Evolutionary conservation across 345 rosid genomes (phyloP).

Genomic region (Populus tremula): DNA sequence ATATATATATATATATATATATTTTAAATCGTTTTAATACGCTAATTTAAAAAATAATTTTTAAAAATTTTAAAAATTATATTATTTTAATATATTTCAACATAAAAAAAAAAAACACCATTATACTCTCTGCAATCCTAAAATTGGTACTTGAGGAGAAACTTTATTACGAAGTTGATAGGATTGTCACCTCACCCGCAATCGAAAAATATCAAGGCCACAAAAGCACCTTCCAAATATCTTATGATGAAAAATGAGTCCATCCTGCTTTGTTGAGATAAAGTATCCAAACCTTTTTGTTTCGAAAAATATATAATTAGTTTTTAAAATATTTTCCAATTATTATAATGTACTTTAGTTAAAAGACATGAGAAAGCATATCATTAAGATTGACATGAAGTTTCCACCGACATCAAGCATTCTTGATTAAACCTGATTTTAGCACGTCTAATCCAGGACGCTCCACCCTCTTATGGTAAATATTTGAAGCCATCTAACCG

Average conservation of each 20-base stretch:
- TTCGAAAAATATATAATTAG: too few relatives aligned
- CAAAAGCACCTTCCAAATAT: background rate
- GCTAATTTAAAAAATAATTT: too few relatives aligned
- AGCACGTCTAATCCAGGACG: background rate
- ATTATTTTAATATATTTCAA: too few relatives aligned
- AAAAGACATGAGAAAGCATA: too few relatives aligned
- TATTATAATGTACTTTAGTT: too few relatives aligned
- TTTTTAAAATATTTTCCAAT: too few relatives aligned
- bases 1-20: too few relatives aligned
- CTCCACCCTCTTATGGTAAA: background rate
- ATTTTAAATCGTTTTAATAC: too few relatives aligned
- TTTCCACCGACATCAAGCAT: background rate
- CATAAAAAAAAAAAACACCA: too few relatives aligned
- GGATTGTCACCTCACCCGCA: background rate
- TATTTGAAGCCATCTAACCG: background rate
- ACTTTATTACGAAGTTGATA: background rate
- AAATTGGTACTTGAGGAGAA: background rate
- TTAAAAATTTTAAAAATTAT: too few relatives aligned
- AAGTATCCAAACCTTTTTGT: background rate
- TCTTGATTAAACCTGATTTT: background rate
- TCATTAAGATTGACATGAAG: constrained; percentile 20
- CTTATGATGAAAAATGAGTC: background rate
- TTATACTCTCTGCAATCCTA: too few relatives aligned
- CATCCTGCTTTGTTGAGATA: background rate
- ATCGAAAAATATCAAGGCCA: background rate